A percentile compares a stretch with the other conserved stretches of the same genome.
These are phyloP conservation scores for Suillus weaverae DNA, from an alignment of 768 basidiomycete genomes.

Conservation along the genomic window DNA sequence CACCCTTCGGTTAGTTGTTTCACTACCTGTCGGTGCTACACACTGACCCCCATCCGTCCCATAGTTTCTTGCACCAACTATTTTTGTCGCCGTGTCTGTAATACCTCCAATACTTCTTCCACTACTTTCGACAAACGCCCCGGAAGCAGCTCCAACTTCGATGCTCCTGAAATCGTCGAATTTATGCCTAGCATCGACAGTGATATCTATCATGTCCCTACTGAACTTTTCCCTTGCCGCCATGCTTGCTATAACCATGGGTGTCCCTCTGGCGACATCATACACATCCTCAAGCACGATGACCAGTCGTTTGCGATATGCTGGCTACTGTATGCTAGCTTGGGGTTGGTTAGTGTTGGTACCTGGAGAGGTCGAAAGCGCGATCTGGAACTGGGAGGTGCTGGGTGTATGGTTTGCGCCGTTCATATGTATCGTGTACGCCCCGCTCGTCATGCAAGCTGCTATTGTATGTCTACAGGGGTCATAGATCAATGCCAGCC, in stretches of 20 bases:
- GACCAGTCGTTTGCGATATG: slow-evolving; percentile 32
- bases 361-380: slow-evolving; percentile 45
- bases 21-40: neutral
- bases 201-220: slow-evolving; percentile 83
- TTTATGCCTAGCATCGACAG: slow-evolving; percentile 80
- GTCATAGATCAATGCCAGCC: slow-evolving; percentile 2
- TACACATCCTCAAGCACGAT: slow-evolving; percentile 19
- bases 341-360: slow-evolving; percentile 59
- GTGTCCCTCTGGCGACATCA: slow-evolving; percentile 57
- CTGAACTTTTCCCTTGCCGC: slow-evolving; percentile 93
- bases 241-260: slow-evolving; percentile 61
- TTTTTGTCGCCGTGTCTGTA: slow-evolving; percentile 32
- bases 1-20: slow-evolving; percentile 40
- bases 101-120: slow-evolving; percentile 37
- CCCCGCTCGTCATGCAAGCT: slow-evolving; percentile 72
- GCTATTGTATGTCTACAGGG: slow-evolving; percentile 53
- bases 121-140: slow-evolving; percentile 23
- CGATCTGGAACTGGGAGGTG: slow-evolving; percentile 77
- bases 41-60: neutral
- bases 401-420: slow-evolving; percentile 83
- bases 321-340: slow-evolving; percentile 47
- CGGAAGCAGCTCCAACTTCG: slow-evolving; percentile 40
- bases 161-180: slow-evolving; percentile 68
- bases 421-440: slow-evolving; percentile 76
- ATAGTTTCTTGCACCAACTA: slow-evolving; percentile 25